These are phyloP conservation scores for Begonia fuchsioides DNA, from an alignment of 306 rosid genomes.

Conservation along the genomic window DNA sequence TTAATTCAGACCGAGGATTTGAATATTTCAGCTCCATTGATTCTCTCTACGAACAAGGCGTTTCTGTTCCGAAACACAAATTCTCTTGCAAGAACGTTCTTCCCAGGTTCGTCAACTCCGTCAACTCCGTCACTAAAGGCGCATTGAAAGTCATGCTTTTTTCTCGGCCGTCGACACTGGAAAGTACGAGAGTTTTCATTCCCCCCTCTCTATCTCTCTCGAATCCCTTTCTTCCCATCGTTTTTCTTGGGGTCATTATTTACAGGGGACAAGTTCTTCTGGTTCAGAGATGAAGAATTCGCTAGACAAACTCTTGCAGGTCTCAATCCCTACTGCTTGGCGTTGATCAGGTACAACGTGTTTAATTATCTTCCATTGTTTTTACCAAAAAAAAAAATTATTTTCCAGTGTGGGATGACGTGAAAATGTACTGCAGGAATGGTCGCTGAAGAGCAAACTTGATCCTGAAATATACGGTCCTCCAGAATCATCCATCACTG, in stretches of 20 bases:
- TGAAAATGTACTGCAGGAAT: conserved; percentile 29
- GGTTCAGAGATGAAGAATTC: too few relatives aligned
- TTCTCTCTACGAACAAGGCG: conserved; percentile 21
- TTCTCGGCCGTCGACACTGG: conserved; percentile 20
- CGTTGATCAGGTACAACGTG: too few relatives aligned
- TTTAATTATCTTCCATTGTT: too few relatives aligned
- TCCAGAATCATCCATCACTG: too few relatives aligned
- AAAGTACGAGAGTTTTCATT: conserved; percentile 5
- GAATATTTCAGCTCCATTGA: conserved; percentile 27
- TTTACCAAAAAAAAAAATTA: too few relatives aligned
- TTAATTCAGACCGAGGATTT: conserved; percentile 17
- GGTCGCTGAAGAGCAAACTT: conserved; percentile 79
- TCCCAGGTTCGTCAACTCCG: conserved; percentile 29
- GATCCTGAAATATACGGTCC: conserved; percentile 59
- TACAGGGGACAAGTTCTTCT: too few relatives aligned
- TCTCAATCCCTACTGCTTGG: too few relatives aligned
- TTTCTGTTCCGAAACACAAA: conserved; percentile 11
- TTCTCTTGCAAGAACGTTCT: conserved; percentile 7
- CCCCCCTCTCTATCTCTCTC: not conserved
- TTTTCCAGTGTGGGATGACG: too few relatives aligned
- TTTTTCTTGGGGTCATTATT: not conserved
- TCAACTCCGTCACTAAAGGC: conserved; percentile 12
- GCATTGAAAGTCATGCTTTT: conserved; percentile 20
- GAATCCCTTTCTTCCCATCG: too few relatives aligned
- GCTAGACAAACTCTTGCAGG: too few relatives aligned